Evolutionary conservation across 2,329 filamentous ascomycete genomes (phyloP).

Genomic region (Fusarium sp.): DNA sequence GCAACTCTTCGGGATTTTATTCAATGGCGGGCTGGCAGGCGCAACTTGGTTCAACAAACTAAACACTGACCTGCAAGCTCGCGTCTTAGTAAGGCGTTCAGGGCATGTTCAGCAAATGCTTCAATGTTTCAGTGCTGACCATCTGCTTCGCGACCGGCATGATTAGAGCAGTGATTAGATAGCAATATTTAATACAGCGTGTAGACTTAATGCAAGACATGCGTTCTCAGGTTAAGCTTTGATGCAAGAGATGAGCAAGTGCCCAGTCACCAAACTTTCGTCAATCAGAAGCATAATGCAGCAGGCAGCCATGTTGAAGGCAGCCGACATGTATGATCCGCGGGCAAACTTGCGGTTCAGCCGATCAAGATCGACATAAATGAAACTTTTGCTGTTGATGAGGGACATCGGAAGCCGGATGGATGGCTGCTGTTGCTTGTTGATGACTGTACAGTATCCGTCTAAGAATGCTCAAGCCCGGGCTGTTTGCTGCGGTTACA

Average conservation of each 20-base stretch:
- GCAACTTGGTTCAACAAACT: conserved; percentile 35
- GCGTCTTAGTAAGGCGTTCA: conserved; percentile 43
- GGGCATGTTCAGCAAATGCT: conserved; percentile 31
- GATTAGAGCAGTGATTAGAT: conserved; percentile 15
- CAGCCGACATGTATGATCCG: neutral
- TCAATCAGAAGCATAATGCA: neutral
- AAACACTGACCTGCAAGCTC: conserved; percentile 34
- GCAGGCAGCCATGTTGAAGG: neutral
- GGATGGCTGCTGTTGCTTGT: conserved; percentile 11
- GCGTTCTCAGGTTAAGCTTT: neutral
- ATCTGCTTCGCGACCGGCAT: conserved; percentile 13
- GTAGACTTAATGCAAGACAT: conserved; percentile 15
- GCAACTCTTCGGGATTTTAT: conserved; percentile 15
- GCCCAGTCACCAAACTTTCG: neutral
- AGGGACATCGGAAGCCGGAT: conserved; percentile 36
- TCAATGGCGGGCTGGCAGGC: conserved; percentile 28
- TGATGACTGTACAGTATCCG: conserved; percentile 9
- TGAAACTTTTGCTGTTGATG: neutral
- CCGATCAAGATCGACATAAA: conserved; percentile 3
- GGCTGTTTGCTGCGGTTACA: neutral
- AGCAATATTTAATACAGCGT: conserved; percentile 25
- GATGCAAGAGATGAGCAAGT: neutral
- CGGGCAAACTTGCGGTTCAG: neutral
- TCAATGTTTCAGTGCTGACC: conserved; percentile 1
- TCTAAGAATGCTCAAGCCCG: neutral